A percentile compares a stretch with the other conserved stretches of the same genome.
These are phyloP conservation scores for Didymella glomerata DNA, from an alignment of 2,329 filamentous ascomycete species.

Conservation along the genomic window DNA sequence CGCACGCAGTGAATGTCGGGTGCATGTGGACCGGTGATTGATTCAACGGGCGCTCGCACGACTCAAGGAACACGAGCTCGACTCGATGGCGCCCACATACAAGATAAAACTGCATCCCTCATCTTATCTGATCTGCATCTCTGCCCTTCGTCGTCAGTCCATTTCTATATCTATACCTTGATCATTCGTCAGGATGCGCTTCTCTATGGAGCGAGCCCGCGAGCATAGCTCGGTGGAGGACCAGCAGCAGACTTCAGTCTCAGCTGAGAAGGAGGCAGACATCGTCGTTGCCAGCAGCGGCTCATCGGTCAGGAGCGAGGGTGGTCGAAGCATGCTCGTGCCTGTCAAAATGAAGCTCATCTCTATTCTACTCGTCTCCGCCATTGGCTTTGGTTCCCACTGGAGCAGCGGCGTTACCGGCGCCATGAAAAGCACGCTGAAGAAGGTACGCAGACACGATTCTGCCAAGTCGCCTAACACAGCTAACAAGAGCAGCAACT, in stretches of 20 bases:
- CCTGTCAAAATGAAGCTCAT: conserved; percentile 45
- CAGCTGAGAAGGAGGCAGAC: conserved; percentile 15
- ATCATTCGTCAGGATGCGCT: conserved; percentile 7
- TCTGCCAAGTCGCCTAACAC: neutral
- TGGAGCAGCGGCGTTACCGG: conserved; percentile 69
- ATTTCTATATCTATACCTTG: neutral
- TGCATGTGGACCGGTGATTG: conserved; percentile 10
- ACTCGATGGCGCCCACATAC: conserved; percentile 1
- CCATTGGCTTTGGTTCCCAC: conserved; percentile 67
- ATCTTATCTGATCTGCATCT: conserved; percentile 21
- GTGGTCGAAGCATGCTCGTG: conserved; percentile 15
- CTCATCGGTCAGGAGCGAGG: conserved; percentile 14
- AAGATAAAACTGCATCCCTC: conserved; percentile 10
- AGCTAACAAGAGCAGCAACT: conserved; percentile 52
- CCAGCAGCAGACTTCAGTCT: conserved; percentile 6
- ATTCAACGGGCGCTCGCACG: neutral
- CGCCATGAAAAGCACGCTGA: conserved; percentile 68
- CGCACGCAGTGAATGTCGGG: neutral
- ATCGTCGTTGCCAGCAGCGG: conserved; percentile 20
- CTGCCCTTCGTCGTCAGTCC: neutral
- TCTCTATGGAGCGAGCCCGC: conserved; percentile 11
- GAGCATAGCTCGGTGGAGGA: conserved; percentile 3
- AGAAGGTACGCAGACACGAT: conserved; percentile 53
- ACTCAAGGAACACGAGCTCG: conserved; percentile 6
- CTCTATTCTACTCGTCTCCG: conserved; percentile 61